Conservation (phyloP, 192 early-diverging fungal species). For the Piromyces finnis region DNA sequence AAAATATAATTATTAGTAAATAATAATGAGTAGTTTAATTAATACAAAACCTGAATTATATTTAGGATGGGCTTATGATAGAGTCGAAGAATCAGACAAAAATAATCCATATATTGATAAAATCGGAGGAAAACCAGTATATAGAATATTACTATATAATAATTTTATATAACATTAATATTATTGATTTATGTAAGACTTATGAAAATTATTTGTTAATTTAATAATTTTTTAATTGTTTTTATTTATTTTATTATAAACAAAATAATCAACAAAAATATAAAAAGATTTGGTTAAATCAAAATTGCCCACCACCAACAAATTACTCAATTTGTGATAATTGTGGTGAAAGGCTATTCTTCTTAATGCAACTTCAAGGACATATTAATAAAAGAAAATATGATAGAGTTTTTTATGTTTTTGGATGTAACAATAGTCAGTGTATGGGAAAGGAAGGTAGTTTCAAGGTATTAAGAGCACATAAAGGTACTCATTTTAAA, state of each 20-base stretch:
- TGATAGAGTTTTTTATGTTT: constrained; percentile 61
- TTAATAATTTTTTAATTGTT: no score
- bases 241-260: no score
- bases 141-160: no score
- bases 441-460: constrained; percentile 50
- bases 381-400: constrained; percentile 48
- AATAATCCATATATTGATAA: constrained; percentile 40
- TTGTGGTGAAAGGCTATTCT: constrained; percentile 39
- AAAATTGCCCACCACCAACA: constrained; percentile 2
- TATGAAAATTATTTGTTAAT: no score
- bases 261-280: not conserved
- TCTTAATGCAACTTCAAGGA: constrained; percentile 55
- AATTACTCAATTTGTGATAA: constrained; percentile 16
- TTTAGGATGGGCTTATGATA: not conserved
- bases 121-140: constrained; percentile 45
- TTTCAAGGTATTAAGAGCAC: constrained; percentile 36
- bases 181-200: no score
- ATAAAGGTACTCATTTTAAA: constrained; percentile 4
- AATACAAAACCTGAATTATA: not conserved
- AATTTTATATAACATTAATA: no score
- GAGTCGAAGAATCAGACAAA: constrained; percentile 22
- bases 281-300: constrained; percentile 4
- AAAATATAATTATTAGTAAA: not conserved
- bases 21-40: not conserved
- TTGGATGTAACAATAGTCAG: constrained; percentile 54